Conservation (phyloP, 148 eudicot species). For the Rhododendron kiyosumense region DNA sequence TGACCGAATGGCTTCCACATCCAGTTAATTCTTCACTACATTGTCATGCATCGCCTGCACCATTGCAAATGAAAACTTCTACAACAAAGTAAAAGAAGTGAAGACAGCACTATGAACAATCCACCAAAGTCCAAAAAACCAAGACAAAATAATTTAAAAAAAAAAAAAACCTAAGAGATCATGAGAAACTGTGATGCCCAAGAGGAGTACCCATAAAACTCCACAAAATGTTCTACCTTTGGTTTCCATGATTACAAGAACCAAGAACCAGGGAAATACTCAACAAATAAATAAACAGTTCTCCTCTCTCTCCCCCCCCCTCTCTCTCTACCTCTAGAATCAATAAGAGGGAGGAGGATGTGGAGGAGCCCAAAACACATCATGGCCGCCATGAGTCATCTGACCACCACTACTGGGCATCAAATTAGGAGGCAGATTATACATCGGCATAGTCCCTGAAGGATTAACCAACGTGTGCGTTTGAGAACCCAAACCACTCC, state of each 20-base stretch:
- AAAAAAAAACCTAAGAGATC: background rate
- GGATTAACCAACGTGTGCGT: conserved; percentile 22
- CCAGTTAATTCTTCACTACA: background rate
- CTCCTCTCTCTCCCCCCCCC: background rate
- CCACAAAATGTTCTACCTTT: background rate
- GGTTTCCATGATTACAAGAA: background rate
- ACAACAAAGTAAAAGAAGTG: background rate
- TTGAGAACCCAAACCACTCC: conserved; percentile 24
- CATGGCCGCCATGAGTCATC: conserved; percentile 28
- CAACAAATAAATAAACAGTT: background rate
- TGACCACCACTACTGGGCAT: conserved; percentile 36
- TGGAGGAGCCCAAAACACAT: conserved; percentile 49
- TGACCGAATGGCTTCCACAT: background rate
- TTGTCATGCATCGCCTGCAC: background rate
- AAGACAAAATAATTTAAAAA: background rate
- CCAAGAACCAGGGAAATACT: too few relatives aligned
- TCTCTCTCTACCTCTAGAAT: background rate
- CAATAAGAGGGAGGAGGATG: conserved; percentile 19
- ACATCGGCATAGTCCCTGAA: conserved; percentile 33
- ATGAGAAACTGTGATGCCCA: background rate
- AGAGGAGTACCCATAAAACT: background rate
- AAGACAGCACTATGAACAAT: background rate
- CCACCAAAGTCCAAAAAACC: background rate
- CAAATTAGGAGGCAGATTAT: conserved; percentile 37
- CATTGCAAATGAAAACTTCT: conserved; percentile 6